Conservation (phyloP, 441 rosid species). For the Codiaeum variegatum region DNA sequence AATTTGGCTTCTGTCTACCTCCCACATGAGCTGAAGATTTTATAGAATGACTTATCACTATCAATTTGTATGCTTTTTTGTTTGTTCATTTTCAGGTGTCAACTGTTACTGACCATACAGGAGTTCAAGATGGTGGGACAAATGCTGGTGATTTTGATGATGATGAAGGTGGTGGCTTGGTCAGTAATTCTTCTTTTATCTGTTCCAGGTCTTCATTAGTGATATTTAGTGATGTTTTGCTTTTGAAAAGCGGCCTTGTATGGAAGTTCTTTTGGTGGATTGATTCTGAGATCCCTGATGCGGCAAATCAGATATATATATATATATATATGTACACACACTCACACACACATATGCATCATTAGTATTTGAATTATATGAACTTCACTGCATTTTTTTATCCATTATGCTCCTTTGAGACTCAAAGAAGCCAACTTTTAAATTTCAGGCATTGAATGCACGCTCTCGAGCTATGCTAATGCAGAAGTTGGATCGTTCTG, state of each 20-base stretch:
- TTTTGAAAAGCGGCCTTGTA: neutral
- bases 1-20: neutral
- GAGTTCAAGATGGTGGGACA: constrained; percentile 57
- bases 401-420: neutral
- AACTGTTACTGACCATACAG: constrained; percentile 86
- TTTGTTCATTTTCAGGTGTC: constrained; percentile 64
- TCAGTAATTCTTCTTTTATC: constrained; percentile 36
- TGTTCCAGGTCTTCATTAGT: neutral
- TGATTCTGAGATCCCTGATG: neutral
- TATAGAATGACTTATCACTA: neutral
- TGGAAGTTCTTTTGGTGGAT: neutral
- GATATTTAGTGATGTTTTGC: neutral
- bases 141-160: constrained; percentile 92
- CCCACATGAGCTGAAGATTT: neutral
- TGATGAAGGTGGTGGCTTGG: constrained; percentile 96
- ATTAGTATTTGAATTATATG: neutral
- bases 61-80: constrained; percentile 4
- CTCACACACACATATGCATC: too few species aligned
- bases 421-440: constrained; percentile 15
- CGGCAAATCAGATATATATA: neutral
- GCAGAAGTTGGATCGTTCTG: constrained; percentile 91
- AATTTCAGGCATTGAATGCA: constrained; percentile 77
- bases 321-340: too few species aligned
- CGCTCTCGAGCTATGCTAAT: constrained; percentile 83
- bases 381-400: neutral